Percentiles rank a stretch among this genome's conserved stretches.
Evolutionary conservation across 495 filamentous ascomycete genomes (phyloP).

Genomic region (Penicillium ochrochloron): DNA sequence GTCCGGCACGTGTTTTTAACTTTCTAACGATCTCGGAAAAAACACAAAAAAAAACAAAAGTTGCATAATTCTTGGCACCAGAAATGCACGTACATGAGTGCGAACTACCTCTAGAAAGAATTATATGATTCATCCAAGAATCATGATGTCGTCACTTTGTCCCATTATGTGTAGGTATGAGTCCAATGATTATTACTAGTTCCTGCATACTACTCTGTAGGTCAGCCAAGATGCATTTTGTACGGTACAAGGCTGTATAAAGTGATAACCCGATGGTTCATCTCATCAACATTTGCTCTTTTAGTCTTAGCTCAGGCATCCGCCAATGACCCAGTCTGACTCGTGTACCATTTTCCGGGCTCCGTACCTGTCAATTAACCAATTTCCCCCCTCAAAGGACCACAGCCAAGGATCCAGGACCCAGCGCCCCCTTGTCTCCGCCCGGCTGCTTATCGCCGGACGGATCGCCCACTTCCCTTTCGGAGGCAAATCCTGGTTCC

Average conservation of each 20-base stretch:
- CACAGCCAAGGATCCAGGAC: background rate
- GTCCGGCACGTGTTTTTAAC: constrained; percentile 1
- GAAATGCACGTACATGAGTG: background rate
- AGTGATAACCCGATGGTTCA: background rate
- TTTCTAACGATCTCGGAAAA: background rate
- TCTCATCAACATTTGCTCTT: background rate
- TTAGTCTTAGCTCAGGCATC: constrained; percentile 2
- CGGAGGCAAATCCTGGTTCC: constrained; percentile 18
- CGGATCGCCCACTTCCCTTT: constrained; percentile 17
- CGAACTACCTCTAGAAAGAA: background rate
- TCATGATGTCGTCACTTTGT: background rate
- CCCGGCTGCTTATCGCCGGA: constrained; percentile 23
- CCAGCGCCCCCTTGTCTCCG: constrained; percentile 5
- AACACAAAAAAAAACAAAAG: background rate
- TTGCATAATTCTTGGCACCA: background rate
- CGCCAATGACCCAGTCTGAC: background rate
- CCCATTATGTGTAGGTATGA: background rate
- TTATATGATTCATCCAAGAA: background rate
- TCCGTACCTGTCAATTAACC: background rate
- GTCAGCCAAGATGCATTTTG: background rate
- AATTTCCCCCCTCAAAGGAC: background rate
- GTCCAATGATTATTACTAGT: too few species aligned
- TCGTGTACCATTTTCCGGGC: background rate
- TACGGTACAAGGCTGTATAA: background rate
- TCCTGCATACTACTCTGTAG: background rate